Evolutionary conservation across 106 monocot genomes (phyloP).

Genomic region (Platanthera zijinensis): DNA sequence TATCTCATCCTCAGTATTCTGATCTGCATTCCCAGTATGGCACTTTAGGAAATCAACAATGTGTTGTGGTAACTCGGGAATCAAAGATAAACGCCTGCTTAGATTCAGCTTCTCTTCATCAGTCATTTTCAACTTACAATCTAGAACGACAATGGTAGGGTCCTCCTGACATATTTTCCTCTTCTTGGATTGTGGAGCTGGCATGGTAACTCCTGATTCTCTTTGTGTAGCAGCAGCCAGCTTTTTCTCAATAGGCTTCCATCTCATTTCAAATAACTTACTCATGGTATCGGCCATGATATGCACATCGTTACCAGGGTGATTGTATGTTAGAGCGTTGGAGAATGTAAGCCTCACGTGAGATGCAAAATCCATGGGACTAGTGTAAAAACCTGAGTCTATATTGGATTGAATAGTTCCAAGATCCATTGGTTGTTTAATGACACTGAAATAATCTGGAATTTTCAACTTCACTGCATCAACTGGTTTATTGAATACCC

Average conservation of each 20-base stretch:
- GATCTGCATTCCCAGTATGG: constrained; percentile 26
- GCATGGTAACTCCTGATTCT: constrained; percentile 18
- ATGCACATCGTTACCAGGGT: constrained; percentile 71
- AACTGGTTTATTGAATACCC: constrained; percentile 71
- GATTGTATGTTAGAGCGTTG: constrained; percentile 93
- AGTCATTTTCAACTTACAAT: constrained; percentile 44
- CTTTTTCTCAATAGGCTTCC: constrained; percentile 89
- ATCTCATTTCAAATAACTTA: constrained; percentile 79
- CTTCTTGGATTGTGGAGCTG: constrained; percentile 30
- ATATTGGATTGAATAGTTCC: constrained; percentile 77
- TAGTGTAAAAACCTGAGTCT: constrained; percentile 47
- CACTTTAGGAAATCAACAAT: constrained; percentile 60
- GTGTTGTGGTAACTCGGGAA: constrained; percentile 52
- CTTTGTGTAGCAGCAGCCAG: constrained; percentile 19
- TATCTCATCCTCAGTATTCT: constrained; percentile 57
- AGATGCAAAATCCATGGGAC: constrained; percentile 53
- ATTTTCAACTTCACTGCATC: constrained; percentile 69
- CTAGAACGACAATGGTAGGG: constrained; percentile 7
- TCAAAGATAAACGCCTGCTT: constrained; percentile 37
- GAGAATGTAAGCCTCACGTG: constrained; percentile 92
- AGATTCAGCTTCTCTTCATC: constrained; percentile 47
- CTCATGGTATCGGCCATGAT: constrained; percentile 68
- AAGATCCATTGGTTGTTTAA: constrained; percentile 95
- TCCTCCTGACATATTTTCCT: constrained; percentile 29
- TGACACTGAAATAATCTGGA: constrained; percentile 77